Conservation (phyloP, 2,329 filamentous ascomycete genomes). For the Stemphylium vesicarium region DNA sequence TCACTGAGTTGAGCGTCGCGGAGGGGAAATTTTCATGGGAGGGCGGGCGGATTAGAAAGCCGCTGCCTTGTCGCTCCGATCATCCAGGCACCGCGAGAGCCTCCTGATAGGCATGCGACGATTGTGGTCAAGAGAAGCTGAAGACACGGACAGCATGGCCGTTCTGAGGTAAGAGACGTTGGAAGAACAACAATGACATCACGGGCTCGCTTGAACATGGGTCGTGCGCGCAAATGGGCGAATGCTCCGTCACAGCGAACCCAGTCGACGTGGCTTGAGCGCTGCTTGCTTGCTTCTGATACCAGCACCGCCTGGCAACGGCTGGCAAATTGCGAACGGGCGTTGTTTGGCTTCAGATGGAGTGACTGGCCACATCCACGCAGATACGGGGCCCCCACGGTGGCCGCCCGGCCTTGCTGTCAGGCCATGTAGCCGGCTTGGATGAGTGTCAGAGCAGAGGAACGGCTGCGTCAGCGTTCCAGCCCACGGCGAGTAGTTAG, state of each 20-base stretch:
- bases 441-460: neutral
- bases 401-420: constrained; percentile 7
- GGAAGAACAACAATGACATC: constrained; percentile 22
- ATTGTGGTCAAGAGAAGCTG: neutral
- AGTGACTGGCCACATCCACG: constrained; percentile 1
- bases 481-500: constrained; percentile 6
- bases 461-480: constrained; percentile 4
- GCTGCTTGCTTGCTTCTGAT: constrained; percentile 16
- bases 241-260: neutral
- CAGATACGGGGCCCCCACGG: constrained; percentile 8
- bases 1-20: constrained; percentile 24
- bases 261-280: constrained; percentile 23
- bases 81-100: constrained; percentile 27
- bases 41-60: constrained; percentile 22
- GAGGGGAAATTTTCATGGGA: constrained; percentile 23
- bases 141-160: neutral
- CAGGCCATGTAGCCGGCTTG: constrained; percentile 15
- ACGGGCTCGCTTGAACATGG: constrained; percentile 15
- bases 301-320: constrained; percentile 22
- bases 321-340: constrained; percentile 24
- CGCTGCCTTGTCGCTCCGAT: constrained; percentile 23
- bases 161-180: constrained; percentile 10
- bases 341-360: constrained; percentile 10
- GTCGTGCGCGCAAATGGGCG: constrained; percentile 13
- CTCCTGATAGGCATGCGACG: neutral